phyloP scores from a whole-genome alignment of 805 yeast species.

The Saccharomycopsis sp. region DNA sequence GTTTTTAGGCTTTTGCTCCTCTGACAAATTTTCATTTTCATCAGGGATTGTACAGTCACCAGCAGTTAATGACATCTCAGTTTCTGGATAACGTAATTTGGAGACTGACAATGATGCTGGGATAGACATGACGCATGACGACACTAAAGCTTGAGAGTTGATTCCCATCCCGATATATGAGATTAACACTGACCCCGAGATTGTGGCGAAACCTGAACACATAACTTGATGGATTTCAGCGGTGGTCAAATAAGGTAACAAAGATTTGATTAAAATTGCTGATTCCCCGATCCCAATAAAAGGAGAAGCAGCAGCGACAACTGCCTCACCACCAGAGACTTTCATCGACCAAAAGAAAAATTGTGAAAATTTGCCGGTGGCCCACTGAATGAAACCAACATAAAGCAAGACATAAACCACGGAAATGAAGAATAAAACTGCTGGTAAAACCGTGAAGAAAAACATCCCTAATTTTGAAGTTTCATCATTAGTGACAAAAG shows the following conservation, averaged over 20 bases:
- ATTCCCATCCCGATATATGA: constrained; percentile 58
- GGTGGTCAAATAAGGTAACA: constrained; percentile 49
- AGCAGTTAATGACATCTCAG: constrained; percentile 45
- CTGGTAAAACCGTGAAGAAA: constrained; percentile 54
- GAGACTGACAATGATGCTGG: constrained; percentile 58
- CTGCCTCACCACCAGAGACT: constrained; percentile 58
- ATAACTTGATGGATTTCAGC: constrained; percentile 58
- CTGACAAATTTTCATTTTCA: constrained; percentile 30
- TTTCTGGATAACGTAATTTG: constrained; percentile 53
- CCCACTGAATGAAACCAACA: constrained; percentile 56
- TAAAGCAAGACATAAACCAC: constrained; percentile 54
- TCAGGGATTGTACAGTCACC: constrained; percentile 44
- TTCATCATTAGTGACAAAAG: constrained; percentile 42
- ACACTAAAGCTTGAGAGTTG: constrained; percentile 53
- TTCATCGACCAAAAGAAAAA: constrained; percentile 55
- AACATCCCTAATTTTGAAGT: constrained; percentile 39
- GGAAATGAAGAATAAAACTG: constrained; percentile 57
- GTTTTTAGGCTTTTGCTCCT: constrained; percentile 36
- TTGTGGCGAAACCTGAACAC: constrained; percentile 59
- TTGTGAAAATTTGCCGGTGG: constrained; percentile 46
- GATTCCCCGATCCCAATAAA: constrained; percentile 62
- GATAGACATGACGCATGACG: constrained; percentile 65
- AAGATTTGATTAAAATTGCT: constrained; percentile 53
- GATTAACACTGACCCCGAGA: constrained; percentile 57
- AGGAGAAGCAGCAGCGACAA: constrained; percentile 61